Base-by-base conservation (phyloP, 2,329 filamentous ascomycete species). In the Lojkania enalia region DNA sequence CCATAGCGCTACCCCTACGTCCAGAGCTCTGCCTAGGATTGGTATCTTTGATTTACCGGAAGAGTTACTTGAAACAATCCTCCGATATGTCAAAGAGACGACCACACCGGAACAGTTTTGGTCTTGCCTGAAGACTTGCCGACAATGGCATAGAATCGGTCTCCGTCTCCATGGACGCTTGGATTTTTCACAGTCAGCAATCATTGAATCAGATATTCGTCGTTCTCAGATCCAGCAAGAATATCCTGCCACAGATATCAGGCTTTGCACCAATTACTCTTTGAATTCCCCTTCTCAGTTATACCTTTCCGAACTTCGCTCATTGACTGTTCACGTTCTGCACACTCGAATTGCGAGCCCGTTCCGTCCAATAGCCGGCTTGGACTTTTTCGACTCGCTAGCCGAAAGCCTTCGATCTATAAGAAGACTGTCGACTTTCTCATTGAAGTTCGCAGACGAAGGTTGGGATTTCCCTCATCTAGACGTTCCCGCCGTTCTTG, bases 401-500 rank as follows among this genome's bases (percentile, higher is more conserved):
- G 9, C 29, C 3, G 16, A 39, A 7, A 15, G 31, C 14, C 40
- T 55, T 30, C 13, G 6, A 5, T 2, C 12, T 7, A 48, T 41
- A 5, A 29, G 25, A 9, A 44, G 39, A 16, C 27, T 55, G 18
- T 23, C 46, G 9, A 52, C 42, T 5, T 54, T 52, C 16, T 55
- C 49, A 12, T 18, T 55, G 14, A 49, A 31, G 16, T 49, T 52
- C 33, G 30, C 44, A 1, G 46, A 52, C 25, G 35, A 44, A 2
- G 51, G 51, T 5, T 54, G 51, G 51, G 49, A 52, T 43, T 54
- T 48, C 27, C 49, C 49, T 16, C 21, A 16, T 16, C 20, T 48
- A 12, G 46, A 54, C 27, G 46, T 54, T 15, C 51, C 51, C 7
- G 51, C 46, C 2, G 31, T 54, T 41, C 43, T 44, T 20, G 33